Percentiles rank a stretch among this genome's conserved stretches.
phyloP scores from a whole-genome alignment of 805 yeast genomes.

The Teunomyces panamensis region DNA sequence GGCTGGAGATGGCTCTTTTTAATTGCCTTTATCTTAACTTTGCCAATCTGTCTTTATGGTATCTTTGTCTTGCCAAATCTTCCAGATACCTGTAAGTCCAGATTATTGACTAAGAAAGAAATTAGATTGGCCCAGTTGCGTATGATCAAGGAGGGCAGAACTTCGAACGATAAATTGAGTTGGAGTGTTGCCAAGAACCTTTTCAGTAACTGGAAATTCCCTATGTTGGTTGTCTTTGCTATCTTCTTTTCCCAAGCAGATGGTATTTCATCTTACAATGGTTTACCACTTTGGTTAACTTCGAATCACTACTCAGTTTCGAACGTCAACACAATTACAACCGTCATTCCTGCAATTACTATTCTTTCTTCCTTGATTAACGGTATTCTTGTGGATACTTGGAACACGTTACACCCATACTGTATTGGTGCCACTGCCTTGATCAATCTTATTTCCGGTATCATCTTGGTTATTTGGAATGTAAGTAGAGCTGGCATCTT shows the following conservation, averaged over 20 bases:
- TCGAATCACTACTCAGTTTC: constrained; percentile 36
- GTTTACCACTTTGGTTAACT: constrained; percentile 16
- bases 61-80: constrained; percentile 8
- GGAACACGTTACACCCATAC: constrained; percentile 19
- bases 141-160: constrained; percentile 14
- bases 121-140: constrained; percentile 14
- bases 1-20: constrained; percentile 19
- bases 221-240: constrained; percentile 20
- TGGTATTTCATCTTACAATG: constrained; percentile 26
- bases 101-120: constrained; percentile 6
- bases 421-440: constrained; percentile 1
- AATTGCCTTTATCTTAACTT: constrained; percentile 14
- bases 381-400: constrained; percentile 25
- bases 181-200: constrained; percentile 24
- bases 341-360: constrained; percentile 54
- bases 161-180: constrained; percentile 15
- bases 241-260: constrained; percentile 32
- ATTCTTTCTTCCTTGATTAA: constrained; percentile 22
- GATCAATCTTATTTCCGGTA: constrained; percentile 19
- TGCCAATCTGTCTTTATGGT: constrained; percentile 12
- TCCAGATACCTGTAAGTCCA: constrained; percentile 7
- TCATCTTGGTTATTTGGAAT: constrained; percentile 21
- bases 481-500: constrained; percentile 22
- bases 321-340: constrained; percentile 47
- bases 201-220: constrained; percentile 29